Conservation (phyloP, 2,329 filamentous ascomycete species). For the Oidium heveae region DNA sequence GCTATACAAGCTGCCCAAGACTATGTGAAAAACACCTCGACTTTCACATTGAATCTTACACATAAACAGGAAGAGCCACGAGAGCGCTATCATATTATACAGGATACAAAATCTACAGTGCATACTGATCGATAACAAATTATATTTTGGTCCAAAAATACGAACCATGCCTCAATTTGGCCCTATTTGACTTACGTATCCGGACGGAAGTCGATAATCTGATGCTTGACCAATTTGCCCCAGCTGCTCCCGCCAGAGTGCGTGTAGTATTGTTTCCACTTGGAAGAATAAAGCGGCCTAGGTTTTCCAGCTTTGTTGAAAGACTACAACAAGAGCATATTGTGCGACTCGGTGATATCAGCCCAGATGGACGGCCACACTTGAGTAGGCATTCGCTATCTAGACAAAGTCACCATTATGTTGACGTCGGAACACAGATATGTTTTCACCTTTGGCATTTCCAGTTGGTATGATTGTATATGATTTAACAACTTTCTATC, state of each 20-base stretch:
- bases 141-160: not conserved
- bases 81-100: no score
- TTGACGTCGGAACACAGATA: slow-evolving; percentile 28
- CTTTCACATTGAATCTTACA: no score
- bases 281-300: slow-evolving; percentile 58
- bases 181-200: not conserved
- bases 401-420: not conserved
- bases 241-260: slow-evolving; percentile 75
- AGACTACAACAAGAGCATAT: slow-evolving; percentile 58
- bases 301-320: slow-evolving; percentile 56
- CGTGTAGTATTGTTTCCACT: slow-evolving; percentile 69
- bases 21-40: no score
- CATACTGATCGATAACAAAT: no score
- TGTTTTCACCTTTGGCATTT: slow-evolving; percentile 81
- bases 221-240: slow-evolving; percentile 79
- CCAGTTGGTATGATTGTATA: slow-evolving; percentile 70
- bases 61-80: no score
- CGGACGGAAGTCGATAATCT: slow-evolving; percentile 20
- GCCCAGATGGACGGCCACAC: slow-evolving; percentile 58
- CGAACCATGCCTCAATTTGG: not conserved
- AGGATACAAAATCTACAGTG: no score
- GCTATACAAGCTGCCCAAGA: no score
- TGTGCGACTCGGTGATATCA: slow-evolving; percentile 66
- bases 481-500: slow-evolving; percentile 58
- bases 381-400: slow-evolving; percentile 35